Base-by-base conservation (phyloP, 805 yeast genomes). In the Naumovozyma dairenensis region DNA sequence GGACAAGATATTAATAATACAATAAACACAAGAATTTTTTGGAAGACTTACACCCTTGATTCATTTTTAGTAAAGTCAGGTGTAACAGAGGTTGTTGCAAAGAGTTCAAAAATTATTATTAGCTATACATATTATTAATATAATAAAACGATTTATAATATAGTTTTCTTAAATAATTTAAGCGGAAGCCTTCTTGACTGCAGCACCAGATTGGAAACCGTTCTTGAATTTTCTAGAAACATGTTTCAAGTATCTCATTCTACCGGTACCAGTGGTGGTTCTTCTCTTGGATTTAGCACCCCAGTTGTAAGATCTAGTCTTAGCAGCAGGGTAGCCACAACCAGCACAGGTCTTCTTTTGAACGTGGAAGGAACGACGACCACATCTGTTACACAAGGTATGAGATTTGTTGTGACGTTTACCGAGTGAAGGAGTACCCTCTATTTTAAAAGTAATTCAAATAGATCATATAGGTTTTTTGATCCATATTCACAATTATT, bases 391-490 rank as follows among this genome's bases (percentile, higher is more conserved):
- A 80, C 98, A 92, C 71, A 87, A 76, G 66, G 93, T 81, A 84
- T 92, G 98, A 67, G 97, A 81, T 77, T 92, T 92, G 89, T 83
- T 87, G 84, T 92, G 96, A 72, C 92, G 86, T 77, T 89, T 89
- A 80, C 98, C 98, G 79, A 85, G 80, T 69, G 96, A 85, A 74
- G 97, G 96, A 71, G 98, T 89, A 84, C 98, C 98, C 86, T 89
- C 94, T 76, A 39, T 46, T 46, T 40, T 32, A 41, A 47, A 44
- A 59, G 51, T 45, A 42, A 39, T n/a, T n/a, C n/a, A n/a, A n/a
- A n/a, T n/a, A n/a, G n/a, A n/a, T n/a, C n/a, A n/a, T n/a, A n/a
- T n/a, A n/a, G n/a, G n/a, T n/a, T n/a, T n/a, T n/a, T n/a, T n/a
- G n/a, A n/a, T n/a, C n/a, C n/a, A n/a, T n/a, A n/a, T n/a, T n/a